Evolutionary conservation across 164 flowering plant genomes (phyloP).

Genomic region (grape (Vitis vinifera)): ASM3070453v1 NC_081806.1:3533501-3534000

Average conservation of each 20-base stretch:
- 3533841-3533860: no score
- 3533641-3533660: conserved; percentile 41
- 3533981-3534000: no score
- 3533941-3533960: no score
- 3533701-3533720: neutral
- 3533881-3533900: no score
- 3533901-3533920: no score
- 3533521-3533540: conserved; percentile 52
- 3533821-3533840: no score
- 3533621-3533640: conserved; percentile 79
- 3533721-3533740: no score
- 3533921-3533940: no score
- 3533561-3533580: conserved; percentile 38
- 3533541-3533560: conserved; percentile 56
- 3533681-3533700: neutral
- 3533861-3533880: no score
- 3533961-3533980: no score
- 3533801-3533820: no score
- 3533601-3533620: conserved; percentile 61
- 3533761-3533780: neutral
- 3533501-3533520: conserved; percentile 84
- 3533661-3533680: neutral
- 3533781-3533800: no score
- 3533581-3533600: conserved; percentile 39
- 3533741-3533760: neutral